A percentile compares a stretch with the other conserved stretches of the same genome.
Evolutionary conservation across 208 protist genomes (phyloP).

Genomic region (Acanthamoeba lenticulata): DNA sequence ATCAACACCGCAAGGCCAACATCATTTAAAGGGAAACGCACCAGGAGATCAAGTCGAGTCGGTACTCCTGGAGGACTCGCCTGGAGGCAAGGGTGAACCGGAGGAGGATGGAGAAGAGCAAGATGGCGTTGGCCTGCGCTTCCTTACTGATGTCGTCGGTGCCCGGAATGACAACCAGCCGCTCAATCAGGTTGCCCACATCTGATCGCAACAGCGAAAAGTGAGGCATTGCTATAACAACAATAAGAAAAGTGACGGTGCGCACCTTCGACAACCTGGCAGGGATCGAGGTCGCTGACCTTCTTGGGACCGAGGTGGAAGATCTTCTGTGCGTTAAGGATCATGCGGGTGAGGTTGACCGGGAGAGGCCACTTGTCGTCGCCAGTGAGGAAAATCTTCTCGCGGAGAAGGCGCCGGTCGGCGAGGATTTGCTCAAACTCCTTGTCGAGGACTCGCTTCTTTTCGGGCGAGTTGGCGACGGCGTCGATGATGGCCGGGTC

Average conservation of each 20-base stretch:
- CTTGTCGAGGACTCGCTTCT: conserved; percentile 86
- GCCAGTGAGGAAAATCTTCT: conserved; percentile 77
- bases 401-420: conserved; percentile 89
- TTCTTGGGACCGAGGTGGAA: conserved; percentile 15
- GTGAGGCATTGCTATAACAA: conserved; percentile 85
- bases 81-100: conserved; percentile 94
- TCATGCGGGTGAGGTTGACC: conserved; percentile 96
- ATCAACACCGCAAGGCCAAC: neutral
- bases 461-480: conserved; percentile 88
- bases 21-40: neutral
- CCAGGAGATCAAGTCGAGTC: conserved; percentile 93
- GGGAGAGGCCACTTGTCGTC: conserved; percentile 79
- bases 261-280: neutral
- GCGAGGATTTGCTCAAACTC: conserved; percentile 92
- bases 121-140: conserved; percentile 95
- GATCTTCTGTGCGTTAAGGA: conserved; percentile 2
- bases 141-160: conserved; percentile 89
- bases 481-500: conserved; percentile 90
- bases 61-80: conserved; percentile 94
- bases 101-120: conserved; percentile 95
- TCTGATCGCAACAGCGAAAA: conserved; percentile 83
- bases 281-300: neutral
- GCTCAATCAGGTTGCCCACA: conserved; percentile 71
- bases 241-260: too few relatives aligned
- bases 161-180: conserved; percentile 81